Evolutionary conservation across 495 filamentous ascomycete genomes (phyloP), one percentile per base, ranked within the genome.

Genomic region (Talaromyces thailandensis): DNA sequence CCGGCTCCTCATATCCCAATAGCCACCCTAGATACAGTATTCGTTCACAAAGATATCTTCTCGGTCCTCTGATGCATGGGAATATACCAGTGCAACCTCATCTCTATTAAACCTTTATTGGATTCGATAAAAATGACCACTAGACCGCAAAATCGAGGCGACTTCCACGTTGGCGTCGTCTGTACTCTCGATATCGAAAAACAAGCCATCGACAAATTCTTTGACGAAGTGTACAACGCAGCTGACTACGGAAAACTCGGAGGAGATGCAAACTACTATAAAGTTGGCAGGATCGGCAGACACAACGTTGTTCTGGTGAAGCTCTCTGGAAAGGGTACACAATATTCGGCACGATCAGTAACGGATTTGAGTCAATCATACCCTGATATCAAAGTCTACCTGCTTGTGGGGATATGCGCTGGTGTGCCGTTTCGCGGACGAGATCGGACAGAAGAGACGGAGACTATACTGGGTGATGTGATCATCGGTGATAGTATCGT

Each of bases 381-480:
- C 57, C n/a, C 37, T 12, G 25, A 32, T 21, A 14, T 68, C 12
- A 29, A 55, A 2, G 35, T 66, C n/a, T 64, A 52, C 12, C 43
- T 68, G 25, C 35, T 68, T 0, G 61, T 67, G 14, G 69, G 69
- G 1, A 69, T 73, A 24, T 73, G 70, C 57, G 69, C 66, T 9
- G 71, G 60, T 3, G 66, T 70, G 3, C 69, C 72, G 7, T 55
- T 51, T 24, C 32, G 29, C 14, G 45, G 5, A n/a, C 23, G 37
- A 18, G 23, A 18, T n/a, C 28, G 28, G 26, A 35, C 12, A 37
- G 1, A 6, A 56, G 58, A 7, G 26, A 59, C 8, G n/a, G 69
- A 73, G 23, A 58, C 73, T 7, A 40, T 76, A 7, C 69, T 79
- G 0, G 78, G 79, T 3, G 76, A 81, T 61, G 74, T 79, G 0